Percentiles rank a stretch among this genome's conserved stretches.
Evolutionary conservation across 2,329 filamentous ascomycete genomes (phyloP).

Genomic region (Xylariaceae sp.): DNA sequence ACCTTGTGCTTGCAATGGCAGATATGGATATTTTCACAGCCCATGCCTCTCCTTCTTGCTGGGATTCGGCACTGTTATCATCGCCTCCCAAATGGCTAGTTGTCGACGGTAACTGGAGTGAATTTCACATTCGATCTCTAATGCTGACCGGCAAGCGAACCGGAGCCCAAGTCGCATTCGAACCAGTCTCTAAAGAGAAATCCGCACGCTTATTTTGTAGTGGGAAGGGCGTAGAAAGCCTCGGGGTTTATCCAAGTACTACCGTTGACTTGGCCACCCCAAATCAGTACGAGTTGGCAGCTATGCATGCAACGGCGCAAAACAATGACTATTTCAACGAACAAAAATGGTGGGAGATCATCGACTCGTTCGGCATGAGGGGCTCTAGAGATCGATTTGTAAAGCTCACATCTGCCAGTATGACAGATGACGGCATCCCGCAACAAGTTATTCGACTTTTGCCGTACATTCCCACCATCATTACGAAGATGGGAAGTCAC

Average conservation of each 20-base stretch:
- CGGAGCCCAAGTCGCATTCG: constrained; percentile 65
- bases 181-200: constrained; percentile 85
- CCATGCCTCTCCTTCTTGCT: constrained; percentile 49
- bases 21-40: constrained; percentile 84
- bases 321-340: constrained; percentile 64
- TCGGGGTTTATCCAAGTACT: constrained; percentile 54
- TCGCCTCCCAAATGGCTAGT: constrained; percentile 71
- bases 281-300: constrained; percentile 74
- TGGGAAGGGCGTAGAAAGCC: constrained; percentile 30
- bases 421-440: constrained; percentile 78
- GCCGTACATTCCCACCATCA: constrained; percentile 79
- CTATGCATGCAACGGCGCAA: constrained; percentile 72
- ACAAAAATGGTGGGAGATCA: constrained; percentile 70
- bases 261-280: constrained; percentile 75
- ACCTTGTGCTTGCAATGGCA: constrained; percentile 88
- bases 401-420: constrained; percentile 56
- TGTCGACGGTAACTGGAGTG: constrained; percentile 82
- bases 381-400: constrained; percentile 69
- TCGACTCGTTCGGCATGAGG: constrained; percentile 76
- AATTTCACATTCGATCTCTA: constrained; percentile 63
- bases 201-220: constrained; percentile 61
- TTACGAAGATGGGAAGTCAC: constrained; percentile 75
- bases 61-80: constrained; percentile 54
- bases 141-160: constrained; percentile 55
- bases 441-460: constrained; percentile 80